These are phyloP conservation scores for Pulicaria dysenterica DNA, from an alignment of 129 eudicot genomes.

Conservation along the genomic window DNA sequence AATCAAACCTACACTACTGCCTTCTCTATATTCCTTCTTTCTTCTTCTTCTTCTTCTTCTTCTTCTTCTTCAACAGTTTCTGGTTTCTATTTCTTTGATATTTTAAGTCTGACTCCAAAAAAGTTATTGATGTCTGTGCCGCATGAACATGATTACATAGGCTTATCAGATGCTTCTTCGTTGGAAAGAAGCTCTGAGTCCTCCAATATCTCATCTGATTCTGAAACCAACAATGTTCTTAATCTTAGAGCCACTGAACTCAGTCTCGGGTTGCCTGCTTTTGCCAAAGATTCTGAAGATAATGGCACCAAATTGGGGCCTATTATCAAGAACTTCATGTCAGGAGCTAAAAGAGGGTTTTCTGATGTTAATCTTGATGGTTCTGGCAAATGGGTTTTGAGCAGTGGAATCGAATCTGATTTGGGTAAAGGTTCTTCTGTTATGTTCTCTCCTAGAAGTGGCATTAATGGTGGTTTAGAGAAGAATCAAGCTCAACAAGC, in stretches of 20 bases:
- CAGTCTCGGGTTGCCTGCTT: conserved; percentile 94
- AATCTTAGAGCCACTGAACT: conserved; percentile 84
- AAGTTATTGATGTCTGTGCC: conserved; percentile 71
- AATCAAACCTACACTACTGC: conserved; percentile 3
- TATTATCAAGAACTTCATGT: conserved; percentile 46
- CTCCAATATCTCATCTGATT: conserved; percentile 35
- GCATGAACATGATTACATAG: conserved; percentile 84
- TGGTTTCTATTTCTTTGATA: conserved; percentile 1
- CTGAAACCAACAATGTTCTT: conserved; percentile 39
- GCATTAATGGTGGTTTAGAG: conserved; percentile 37
- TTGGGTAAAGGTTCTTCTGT: conserved; percentile 36
- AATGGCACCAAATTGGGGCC: conserved; percentile 28
- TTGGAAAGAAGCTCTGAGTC: conserved; percentile 51
- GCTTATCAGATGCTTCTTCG: conserved; percentile 61
- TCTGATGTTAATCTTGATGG: conserved; percentile 60
- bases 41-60: conserved; percentile 16
- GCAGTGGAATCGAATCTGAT: conserved; percentile 60
- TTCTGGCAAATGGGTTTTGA: conserved; percentile 63
- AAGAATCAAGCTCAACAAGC: conserved; percentile 32
- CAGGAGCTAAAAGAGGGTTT: conserved; percentile 81
- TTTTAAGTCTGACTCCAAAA: conserved; percentile 14
- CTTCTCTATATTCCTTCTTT: conserved; percentile 1
- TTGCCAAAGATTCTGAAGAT: conserved; percentile 45
- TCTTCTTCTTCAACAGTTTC: conserved; percentile 10
- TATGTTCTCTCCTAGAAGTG: no score